Evolutionary conservation across 176 grass and related monocot genomes (phyloP), one percentile per base, ranked within the genome.

Genomic region (Triticum urartu): DNA sequence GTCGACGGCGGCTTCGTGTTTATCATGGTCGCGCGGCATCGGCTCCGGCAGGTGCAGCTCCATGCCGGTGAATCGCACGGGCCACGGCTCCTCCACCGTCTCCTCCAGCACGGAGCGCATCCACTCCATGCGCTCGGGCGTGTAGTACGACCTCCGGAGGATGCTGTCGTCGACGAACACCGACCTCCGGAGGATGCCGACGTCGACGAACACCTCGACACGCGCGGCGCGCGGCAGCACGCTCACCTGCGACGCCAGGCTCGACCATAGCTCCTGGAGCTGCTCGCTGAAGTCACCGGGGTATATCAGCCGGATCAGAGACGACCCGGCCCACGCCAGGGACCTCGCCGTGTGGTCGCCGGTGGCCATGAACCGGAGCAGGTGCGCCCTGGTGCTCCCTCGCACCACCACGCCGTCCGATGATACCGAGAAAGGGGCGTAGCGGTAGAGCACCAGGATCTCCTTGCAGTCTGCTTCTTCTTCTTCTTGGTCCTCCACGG

Each of bases 31-130:
- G 20, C 7, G 11, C 48, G 5, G 62, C 62, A 89, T 78, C 0
- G 79, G n/a, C 64, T 72, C 84, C 8, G 84, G 88, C 22, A 86
- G 64, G 30, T 39, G 33, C 17, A 90, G 9, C 17, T 83, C 73
- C 79, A 64, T 50, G 24, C 42, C 50, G 56, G 9, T 20, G 73
- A 72, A 2, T 32, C 78, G 24, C 72, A 1, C 4, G 4, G 64
- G 52, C 72, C 72, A 90, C 8, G 72, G 17, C 30, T 52, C 64
- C 7, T 6, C 9, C n/a, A 11, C 4, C 15, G 11, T 18, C 11
- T 2, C 7, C 8, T 71, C 72, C 88, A 89, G 59, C 9, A 9
- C 33, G 34, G 1, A 2, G 58, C 33, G 18, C 87, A 89, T 45
- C 32, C 54, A 12, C 22, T 48, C 59, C 87, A 67, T 80, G 18